Conservation (phyloP, 2,329 filamentous ascomycete species). For the Clarireedia hainanense region DNA sequence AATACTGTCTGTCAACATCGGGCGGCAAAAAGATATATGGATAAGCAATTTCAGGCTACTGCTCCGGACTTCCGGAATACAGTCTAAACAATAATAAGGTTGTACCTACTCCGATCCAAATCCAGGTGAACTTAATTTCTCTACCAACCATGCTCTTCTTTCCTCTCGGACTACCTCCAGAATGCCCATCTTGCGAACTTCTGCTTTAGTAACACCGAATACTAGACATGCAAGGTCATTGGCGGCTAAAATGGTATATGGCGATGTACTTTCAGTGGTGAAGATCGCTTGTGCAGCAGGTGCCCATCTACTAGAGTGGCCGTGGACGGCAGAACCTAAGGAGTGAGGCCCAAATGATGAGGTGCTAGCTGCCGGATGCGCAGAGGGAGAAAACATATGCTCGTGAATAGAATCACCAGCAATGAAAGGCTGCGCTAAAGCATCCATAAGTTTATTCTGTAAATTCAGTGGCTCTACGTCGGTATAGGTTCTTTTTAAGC, state of each 20-base stretch:
- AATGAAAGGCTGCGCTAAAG: slow-evolving; percentile 66
- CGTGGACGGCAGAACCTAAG: slow-evolving; percentile 60
- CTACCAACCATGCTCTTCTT: slow-evolving; percentile 79
- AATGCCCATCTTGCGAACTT: slow-evolving; percentile 91
- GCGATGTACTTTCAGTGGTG: slow-evolving; percentile 81
- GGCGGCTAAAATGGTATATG: slow-evolving; percentile 92
- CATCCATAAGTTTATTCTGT: slow-evolving; percentile 78
- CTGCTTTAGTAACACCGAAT: slow-evolving; percentile 97
- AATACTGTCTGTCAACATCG: background rate
- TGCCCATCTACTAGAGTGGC: slow-evolving; percentile 82
- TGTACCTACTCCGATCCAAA: slow-evolving; percentile 31
- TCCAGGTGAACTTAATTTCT: slow-evolving; percentile 64
- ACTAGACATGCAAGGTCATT: slow-evolving; percentile 95
- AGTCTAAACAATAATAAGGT: no score
- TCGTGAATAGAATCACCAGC: slow-evolving; percentile 24
- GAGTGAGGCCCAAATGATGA: slow-evolving; percentile 30
- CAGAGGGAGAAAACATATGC: slow-evolving; percentile 35
- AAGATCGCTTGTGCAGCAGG: slow-evolving; percentile 95
- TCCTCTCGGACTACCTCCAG: slow-evolving; percentile 91
- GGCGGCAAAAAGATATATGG: background rate
- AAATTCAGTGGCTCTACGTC: slow-evolving; percentile 68
- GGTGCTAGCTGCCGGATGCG: slow-evolving; percentile 29
- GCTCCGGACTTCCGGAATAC: no score
- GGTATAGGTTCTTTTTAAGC: slow-evolving; percentile 79
- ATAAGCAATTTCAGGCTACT: background rate